Base-by-base conservation (phyloP, 2,329 filamentous ascomycete genomes). In the Grosmannia serpens region DNA sequence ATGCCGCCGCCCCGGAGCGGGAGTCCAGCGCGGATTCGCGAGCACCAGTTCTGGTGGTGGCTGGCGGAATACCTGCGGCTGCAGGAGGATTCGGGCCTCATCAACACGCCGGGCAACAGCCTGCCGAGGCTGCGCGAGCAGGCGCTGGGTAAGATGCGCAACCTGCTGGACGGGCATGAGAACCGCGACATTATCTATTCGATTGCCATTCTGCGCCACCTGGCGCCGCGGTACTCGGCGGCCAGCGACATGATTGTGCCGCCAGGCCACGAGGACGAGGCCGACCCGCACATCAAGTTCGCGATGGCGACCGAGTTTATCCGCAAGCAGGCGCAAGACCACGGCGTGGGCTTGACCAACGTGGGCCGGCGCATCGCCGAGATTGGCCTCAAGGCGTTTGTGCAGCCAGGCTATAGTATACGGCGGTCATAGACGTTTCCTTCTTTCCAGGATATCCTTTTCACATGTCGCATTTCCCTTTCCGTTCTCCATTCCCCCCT, bases 161-260 rank as follows among this genome's bases (percentile, higher is more conserved):
- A 79, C 58, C 77, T 92, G 26, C 78, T 96, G 15, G 87, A 90
- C 64, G 87, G 87, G 53, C 82, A 86, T 27, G 91, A 96, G 73
- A 94, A 92, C 66, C 84, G 91, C 57, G 91, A 96, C 69, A 86
- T 96, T 22, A 82, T 96, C 59, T 96, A 96, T 72, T 94, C 89
- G 0, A 86, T 96, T 63, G 89, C 88, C 10, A 83, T 95, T 58
- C 84, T 88, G 20, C 84, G 90, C 29, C 84, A 91, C 62, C 77
- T 91, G 55, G 85, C 87, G 52, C 83, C 84, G 35, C 81, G 84
- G 52, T 83, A 80, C 66, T 80, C 80, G 17, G 75, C 83, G 13
- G 80, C 79, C 13, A 49, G 52, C 41, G 57, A 60, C n/a, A 41
- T 56, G 22, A 13, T 59, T 15, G 79, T 74, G 60, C 75, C 78